phyloP scores from a whole-genome alignment of 495 filamentous ascomycete species.

The Aspergillus haitiensis region DNA sequence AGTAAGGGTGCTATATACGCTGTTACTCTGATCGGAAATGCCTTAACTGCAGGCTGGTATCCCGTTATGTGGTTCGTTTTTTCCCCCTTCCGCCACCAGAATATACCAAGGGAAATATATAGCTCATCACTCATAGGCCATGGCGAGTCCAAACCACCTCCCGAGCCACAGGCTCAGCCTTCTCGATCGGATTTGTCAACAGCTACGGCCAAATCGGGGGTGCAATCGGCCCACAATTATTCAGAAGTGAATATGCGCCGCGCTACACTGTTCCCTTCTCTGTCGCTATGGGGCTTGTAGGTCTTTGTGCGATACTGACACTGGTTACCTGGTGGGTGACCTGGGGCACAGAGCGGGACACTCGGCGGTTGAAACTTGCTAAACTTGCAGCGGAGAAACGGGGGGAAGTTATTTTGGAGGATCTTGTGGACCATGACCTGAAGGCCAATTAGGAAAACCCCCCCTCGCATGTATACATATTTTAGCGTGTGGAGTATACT shows the following conservation, averaged over 20 bases:
- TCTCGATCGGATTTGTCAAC: slow-evolving; percentile 45
- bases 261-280: slow-evolving; percentile 32
- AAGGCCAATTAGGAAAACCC: too few relatives aligned
- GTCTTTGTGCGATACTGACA: slow-evolving; percentile 1
- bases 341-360: slow-evolving; percentile 39
- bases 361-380: slow-evolving; percentile 39
- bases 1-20: slow-evolving; percentile 39
- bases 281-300: slow-evolving; percentile 33
- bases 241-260: slow-evolving; percentile 35
- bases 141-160: slow-evolving; percentile 45
- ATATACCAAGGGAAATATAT: not conserved
- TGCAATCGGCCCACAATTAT: slow-evolving; percentile 35
- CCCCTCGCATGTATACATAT: too few relatives aligned
- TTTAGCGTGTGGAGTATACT: too few relatives aligned
- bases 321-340: slow-evolving; percentile 22
- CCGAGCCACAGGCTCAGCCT: slow-evolving; percentile 44
- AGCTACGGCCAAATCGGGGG: slow-evolving; percentile 38
- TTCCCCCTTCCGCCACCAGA: not conserved
- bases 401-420: slow-evolving; percentile 41
- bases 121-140: not conserved
- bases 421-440: slow-evolving; percentile 27
- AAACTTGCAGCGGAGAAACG: slow-evolving; percentile 37
- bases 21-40: slow-evolving; percentile 34
- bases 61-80: slow-evolving; percentile 15
- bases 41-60: slow-evolving; percentile 37